These are phyloP conservation scores for Mycena rebaudengoi DNA, from an alignment of 768 basidiomycete genomes.

Conservation along the genomic window DNA sequence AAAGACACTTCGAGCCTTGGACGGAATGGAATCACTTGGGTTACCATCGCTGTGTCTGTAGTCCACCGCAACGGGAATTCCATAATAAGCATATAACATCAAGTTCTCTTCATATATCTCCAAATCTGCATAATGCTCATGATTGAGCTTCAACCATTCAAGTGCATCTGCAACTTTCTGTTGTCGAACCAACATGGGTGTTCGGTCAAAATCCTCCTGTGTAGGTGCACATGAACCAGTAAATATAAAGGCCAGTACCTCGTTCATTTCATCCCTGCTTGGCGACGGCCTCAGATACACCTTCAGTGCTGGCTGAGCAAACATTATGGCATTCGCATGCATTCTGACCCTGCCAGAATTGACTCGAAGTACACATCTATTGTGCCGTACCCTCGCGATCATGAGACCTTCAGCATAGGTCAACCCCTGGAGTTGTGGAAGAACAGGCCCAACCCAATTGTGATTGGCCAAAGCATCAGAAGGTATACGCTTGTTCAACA, in stretches of 20 bases:
- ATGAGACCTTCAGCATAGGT: slow-evolving; percentile 40
- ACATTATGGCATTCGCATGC: slow-evolving; percentile 43
- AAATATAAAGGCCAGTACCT: slow-evolving; percentile 42
- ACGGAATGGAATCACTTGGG: slow-evolving; percentile 17
- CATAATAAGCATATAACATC: slow-evolving; percentile 29
- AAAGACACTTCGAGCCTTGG: slow-evolving; percentile 24
- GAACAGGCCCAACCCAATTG: slow-evolving; percentile 46
- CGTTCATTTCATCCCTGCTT: slow-evolving; percentile 38
- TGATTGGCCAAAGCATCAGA: slow-evolving; percentile 39
- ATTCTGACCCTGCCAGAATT: slow-evolving; percentile 41
- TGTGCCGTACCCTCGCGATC: slow-evolving; percentile 36
- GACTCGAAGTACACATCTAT: slow-evolving; percentile 40
- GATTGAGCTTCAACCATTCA: slow-evolving; percentile 45
- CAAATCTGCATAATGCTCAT: slow-evolving; percentile 41
- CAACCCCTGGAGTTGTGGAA: slow-evolving; percentile 29
- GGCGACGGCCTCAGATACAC: slow-evolving; percentile 45
- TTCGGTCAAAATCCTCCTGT: slow-evolving; percentile 34
- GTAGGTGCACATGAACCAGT: slow-evolving; percentile 36
- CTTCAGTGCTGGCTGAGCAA: slow-evolving; percentile 38
- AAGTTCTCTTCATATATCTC: slow-evolving; percentile 40
- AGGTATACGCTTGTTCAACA: slow-evolving; percentile 20
- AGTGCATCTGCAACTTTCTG: slow-evolving; percentile 34
- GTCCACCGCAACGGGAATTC: slow-evolving; percentile 33
- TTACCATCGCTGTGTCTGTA: slow-evolving; percentile 28
- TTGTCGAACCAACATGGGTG: slow-evolving; percentile 41